Evolutionary conservation across 2,329 filamentous ascomycete genomes (phyloP).

Genomic region (Alternaria atra): DNA sequence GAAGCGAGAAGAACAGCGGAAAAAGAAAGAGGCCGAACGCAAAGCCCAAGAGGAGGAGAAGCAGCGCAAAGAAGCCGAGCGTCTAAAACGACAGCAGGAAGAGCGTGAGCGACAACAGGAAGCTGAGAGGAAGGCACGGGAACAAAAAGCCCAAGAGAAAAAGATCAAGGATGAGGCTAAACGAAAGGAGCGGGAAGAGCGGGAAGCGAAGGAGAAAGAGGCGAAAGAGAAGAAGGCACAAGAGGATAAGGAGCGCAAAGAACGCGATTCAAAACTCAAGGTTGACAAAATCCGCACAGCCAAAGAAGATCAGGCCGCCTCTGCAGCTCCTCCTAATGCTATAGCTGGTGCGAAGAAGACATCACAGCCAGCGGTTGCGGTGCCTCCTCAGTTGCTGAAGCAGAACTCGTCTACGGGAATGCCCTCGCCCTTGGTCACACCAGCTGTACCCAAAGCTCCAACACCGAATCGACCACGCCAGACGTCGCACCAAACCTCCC

Average conservation of each 20-base stretch:
- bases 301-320: conserved; percentile 53
- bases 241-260: conserved; percentile 66
- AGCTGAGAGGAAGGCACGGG: conserved; percentile 81
- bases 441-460: conserved; percentile 81
- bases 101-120: conserved; percentile 88
- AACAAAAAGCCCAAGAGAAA: conserved; percentile 82
- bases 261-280: conserved; percentile 66
- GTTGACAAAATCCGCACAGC: conserved; percentile 54
- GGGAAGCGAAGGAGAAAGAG: conserved; percentile 74
- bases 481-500: conserved; percentile 79
- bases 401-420: conserved; percentile 62
- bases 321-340: conserved; percentile 41
- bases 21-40: conserved; percentile 88
- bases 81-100: conserved; percentile 78
- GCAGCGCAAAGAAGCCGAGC: conserved; percentile 84
- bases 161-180: conserved; percentile 75
- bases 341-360: conserved; percentile 45
- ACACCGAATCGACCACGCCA: conserved; percentile 81
- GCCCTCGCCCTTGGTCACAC: conserved; percentile 84
- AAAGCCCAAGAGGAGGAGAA: conserved; percentile 91
- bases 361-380: conserved; percentile 56
- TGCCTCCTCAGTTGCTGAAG: conserved; percentile 64
- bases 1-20: conserved; percentile 88
- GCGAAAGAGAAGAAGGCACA: conserved; percentile 72
- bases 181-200: conserved; percentile 77